Evolutionary conservation across 345 rosid genomes (phyloP).

Genomic region (Eucalyptus cladocalyx): DNA sequence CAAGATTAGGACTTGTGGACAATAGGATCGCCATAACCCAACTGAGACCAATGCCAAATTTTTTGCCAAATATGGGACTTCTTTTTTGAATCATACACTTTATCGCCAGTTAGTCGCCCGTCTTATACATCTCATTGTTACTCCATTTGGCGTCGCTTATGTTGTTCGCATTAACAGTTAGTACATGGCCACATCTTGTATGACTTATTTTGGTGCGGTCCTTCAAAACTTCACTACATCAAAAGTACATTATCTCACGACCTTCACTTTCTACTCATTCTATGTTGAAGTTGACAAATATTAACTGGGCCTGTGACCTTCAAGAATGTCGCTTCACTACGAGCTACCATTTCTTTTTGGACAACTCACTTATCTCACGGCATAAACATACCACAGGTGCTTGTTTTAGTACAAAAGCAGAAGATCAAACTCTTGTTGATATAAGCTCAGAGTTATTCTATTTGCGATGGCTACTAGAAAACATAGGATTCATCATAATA

Average conservation of each 20-base stretch:
- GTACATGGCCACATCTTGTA: no score
- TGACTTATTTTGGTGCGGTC: background rate
- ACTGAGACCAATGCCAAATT: no score
- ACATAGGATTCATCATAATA: background rate
- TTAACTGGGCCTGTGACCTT: background rate
- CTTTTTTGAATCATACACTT: no score
- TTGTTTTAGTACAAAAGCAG: background rate
- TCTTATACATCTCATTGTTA: no score
- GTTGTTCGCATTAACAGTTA: no score
- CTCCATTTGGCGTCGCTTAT: no score
- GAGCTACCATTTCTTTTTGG: background rate
- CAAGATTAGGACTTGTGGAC: rapidly evolving
- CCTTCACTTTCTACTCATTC: background rate
- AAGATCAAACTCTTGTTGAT: background rate
- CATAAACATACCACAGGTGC: background rate
- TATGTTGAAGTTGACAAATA: background rate
- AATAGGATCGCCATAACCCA: no score
- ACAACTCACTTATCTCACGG: background rate
- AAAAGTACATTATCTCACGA: background rate
- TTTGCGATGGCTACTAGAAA: background rate
- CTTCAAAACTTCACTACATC: background rate
- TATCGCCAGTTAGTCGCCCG: rapidly evolving
- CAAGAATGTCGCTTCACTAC: background rate
- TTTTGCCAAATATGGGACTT: no score
- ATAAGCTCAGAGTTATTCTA: background rate